Base-by-base conservation (phyloP, 179 eudicot genomes). In the Camellia oleifera region DNA sequence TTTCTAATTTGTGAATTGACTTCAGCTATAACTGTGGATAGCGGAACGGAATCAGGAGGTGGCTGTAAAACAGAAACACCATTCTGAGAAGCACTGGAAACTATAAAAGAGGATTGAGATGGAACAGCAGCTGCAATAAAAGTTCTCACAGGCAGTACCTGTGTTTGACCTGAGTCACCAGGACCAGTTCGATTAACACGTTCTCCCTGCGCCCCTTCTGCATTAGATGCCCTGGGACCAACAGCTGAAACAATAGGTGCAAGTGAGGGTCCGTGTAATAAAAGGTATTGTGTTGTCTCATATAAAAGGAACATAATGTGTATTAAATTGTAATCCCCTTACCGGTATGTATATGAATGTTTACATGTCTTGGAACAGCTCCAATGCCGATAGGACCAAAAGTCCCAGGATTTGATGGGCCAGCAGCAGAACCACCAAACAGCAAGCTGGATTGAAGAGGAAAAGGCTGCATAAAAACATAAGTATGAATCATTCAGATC, bases 321-420 rank as follows among this genome's bases (percentile, higher is more conserved):
- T 32, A 2, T 1, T 15, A 0, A 0, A 20, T 7, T 20, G 69
- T 20, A 20, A 15, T 77, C 13, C 78, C 7, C 89, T 81, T 85
- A 95, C 98, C 98, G 61, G 99, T 89, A 85, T 94, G 98, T 81
- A 95, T 91, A 84, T 94, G 99, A 74, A 95, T 92, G 79, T 92
- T 94, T 57, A 95, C 84, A 80, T 92, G 83, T 83, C 99, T 91
- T 63, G 97, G 91, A 68, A 86, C 83, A 73, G 81, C 81, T 66
- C 95, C 94, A 80, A 83, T 80, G 42, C 93, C 98, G 85, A 85
- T 79, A 80, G 97, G 91, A 80, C 91, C 93, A 50, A 86, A 54
- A 61, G 80, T 78, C 52, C 87, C 90, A 6, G 87, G 75, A 83
- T 81, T 90, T 57, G 90, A 40, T 56, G 91, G 75, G 74, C 83